A percentile compares a stretch with the other conserved stretches of the same genome.
Evolutionary conservation across 495 filamentous ascomycete genomes (phyloP).

Genomic region (Neurospora sp.): DNA sequence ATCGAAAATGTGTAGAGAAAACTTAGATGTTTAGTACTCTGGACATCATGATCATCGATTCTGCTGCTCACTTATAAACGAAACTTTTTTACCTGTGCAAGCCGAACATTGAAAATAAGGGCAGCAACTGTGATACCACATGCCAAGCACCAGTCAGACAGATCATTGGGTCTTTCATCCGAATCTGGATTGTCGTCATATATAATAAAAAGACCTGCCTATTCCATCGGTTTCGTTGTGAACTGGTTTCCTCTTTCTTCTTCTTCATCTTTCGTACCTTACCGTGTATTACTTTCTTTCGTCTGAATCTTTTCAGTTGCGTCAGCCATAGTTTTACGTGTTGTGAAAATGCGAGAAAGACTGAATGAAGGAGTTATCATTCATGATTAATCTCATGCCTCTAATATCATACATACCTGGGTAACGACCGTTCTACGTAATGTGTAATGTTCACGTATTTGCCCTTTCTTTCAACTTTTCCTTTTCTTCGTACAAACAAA

Average conservation of each 20-base stretch:
- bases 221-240: neutral
- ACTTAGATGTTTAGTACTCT: neutral
- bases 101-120: neutral
- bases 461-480: neutral
- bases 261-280: neutral
- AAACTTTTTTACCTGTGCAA: neutral
- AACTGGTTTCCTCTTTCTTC: neutral
- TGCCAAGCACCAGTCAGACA: neutral
- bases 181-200: neutral
- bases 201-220: neutral
- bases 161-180: neutral
- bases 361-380: neutral
- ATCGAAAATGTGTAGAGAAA: neutral
- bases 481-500: neutral
- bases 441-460: neutral
- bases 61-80: neutral
- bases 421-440: neutral
- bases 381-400: neutral
- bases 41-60: neutral
- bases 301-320: neutral
- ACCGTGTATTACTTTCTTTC: neutral
- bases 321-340: neutral
- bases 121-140: neutral
- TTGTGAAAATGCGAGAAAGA: neutral
- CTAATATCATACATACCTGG: neutral